Percentiles rank a stretch among this genome's conserved stretches.
phyloP scores from a whole-genome alignment of 371 early-diverging fungal species.

The Lichtheimia ramosa region DNA sequence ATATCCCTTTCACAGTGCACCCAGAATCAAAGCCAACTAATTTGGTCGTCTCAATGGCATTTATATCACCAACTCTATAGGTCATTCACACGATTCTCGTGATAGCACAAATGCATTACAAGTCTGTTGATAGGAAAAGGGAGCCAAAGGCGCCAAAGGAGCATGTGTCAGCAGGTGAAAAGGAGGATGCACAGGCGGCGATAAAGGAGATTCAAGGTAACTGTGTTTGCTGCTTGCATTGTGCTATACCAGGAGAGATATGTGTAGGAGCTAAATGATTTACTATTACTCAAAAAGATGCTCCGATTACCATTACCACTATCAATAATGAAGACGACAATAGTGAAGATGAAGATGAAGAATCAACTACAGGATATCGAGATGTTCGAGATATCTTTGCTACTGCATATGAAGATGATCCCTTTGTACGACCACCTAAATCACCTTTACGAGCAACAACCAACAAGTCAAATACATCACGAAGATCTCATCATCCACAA shows the following conservation, averaged over 20 bases:
- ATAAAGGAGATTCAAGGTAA: background rate
- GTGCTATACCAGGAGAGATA: background rate
- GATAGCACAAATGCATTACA: conserved; percentile 27
- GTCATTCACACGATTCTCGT: conserved; percentile 38
- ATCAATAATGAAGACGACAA: background rate
- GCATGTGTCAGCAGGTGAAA: conserved; percentile 3
- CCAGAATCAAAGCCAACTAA: background rate
- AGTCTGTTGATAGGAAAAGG: conserved; percentile 11
- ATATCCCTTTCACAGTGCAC: background rate
- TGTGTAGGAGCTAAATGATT: background rate
- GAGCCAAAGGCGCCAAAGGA: conserved; percentile 18
- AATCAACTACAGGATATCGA: conserved; percentile 16
- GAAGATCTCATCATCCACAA: conserved; percentile 13
- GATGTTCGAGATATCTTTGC: conserved; percentile 37
- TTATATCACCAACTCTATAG: conserved; percentile 12
- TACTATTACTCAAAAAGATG: no score
- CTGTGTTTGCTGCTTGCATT: no score
- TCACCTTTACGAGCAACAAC: conserved; percentile 32
- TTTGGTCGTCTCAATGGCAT: background rate
- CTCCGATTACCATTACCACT: no score
- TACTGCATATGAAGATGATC: conserved; percentile 6
- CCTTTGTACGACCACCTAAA: conserved; percentile 40
- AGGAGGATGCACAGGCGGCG: conserved; percentile 5
- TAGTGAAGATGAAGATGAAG: background rate
- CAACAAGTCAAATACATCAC: conserved; percentile 3